A percentile compares a stretch with the other conserved stretches of the same genome.
Evolutionary conservation across 441 rosid genomes (phyloP).

Genomic region (Arabidopsis hybrid): DNA sequence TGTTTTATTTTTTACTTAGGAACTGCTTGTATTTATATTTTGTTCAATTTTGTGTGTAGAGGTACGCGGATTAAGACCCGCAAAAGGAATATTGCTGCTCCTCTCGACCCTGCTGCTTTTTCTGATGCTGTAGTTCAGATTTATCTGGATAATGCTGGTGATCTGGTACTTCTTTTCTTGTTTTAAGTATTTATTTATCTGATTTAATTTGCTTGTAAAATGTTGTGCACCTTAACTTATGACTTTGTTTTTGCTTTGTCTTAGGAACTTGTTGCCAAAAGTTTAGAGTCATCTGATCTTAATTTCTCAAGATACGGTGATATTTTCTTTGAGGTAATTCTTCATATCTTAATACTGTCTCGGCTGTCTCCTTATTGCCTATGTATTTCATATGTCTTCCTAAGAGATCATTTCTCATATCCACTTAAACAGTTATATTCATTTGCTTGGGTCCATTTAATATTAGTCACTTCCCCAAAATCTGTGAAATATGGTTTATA

Average conservation of each 20-base stretch:
- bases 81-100: constrained; percentile 98
- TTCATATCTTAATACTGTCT: neutral
- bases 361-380: neutral
- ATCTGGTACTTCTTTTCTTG: constrained; percentile 64
- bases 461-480: neutral
- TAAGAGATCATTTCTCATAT: neutral
- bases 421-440: neutral
- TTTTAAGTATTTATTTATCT: neutral
- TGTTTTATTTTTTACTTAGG: neutral
- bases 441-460: neutral
- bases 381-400: neutral
- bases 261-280: constrained; percentile 93
- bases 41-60: constrained; percentile 46
- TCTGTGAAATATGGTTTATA: neutral
- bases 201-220: neutral
- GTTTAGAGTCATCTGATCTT: constrained; percentile 87
- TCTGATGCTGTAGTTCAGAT: constrained; percentile 99
- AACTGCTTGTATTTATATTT: neutral
- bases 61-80: constrained; percentile 99
- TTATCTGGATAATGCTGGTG: constrained; percentile 98
- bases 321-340: constrained; percentile 87
- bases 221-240: neutral
- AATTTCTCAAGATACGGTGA: constrained; percentile 97
- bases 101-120: constrained; percentile 99
- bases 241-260: constrained; percentile 6